Base-by-base conservation (phyloP, 140 eudicot species). In the Cichorium intybus region DNA sequence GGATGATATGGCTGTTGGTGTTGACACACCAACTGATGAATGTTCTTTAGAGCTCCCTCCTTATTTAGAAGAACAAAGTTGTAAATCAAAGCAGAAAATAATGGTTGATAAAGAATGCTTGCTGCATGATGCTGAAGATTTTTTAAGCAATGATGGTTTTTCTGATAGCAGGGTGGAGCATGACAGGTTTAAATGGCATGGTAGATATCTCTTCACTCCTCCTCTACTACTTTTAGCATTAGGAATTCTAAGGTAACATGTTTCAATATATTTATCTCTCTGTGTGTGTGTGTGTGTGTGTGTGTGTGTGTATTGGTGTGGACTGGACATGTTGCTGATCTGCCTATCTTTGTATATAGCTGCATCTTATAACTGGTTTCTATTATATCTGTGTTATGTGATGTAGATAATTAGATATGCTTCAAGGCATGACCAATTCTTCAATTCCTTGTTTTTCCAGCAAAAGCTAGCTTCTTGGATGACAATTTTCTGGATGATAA, bases 1-100 rank as follows among this genome's bases (percentile, higher is more conserved):
- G 88, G 84, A 83, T 75, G 43, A 71, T 35, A 52, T 77, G 73
- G 69, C 67, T 70, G 62, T 64, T 68, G 82, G 71, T 74, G 69
- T 71, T 70, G 74, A 77, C 52, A 39, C 67, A 51, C 69, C 74
- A 53, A 61, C 66, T 39, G 46, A 45, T 68, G 69, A 37, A 43
- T 71, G 60, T 71, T 69, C 62, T 23, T 35, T 57, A 39, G 77
- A 80, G 55, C 69, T 70, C 24, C 73, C 88, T 39, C 49, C 82
- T 53, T 53, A 62, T 60, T 33, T 81, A 21, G 71, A 69, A 74
- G 64, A 75, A 70, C 43, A 28, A 26, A 49, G 29, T 33, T 35
- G 59, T 48, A 56, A 68, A 51, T 43, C 60, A n/a, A 79, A 80
- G 41, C 79, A 64, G 14, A 57, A 66, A 53, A 49, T 41, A 57